Evolutionary conservation across 192 early-diverging fungal genomes (phyloP).

Genomic region (Chytriomyces sp.): DNA sequence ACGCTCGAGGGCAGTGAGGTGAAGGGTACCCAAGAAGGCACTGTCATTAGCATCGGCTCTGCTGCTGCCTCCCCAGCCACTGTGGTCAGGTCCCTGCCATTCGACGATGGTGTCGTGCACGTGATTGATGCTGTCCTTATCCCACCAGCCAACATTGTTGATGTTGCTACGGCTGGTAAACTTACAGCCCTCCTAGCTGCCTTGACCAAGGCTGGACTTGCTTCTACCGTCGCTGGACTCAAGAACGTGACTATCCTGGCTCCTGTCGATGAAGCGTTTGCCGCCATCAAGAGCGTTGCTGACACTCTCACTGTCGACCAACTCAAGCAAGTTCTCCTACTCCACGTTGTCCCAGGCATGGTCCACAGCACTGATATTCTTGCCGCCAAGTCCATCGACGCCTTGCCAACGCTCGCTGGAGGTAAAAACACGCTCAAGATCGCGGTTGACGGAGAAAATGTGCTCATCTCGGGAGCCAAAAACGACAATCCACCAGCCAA

Average conservation of each 20-base stretch:
- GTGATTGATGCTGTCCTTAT: slow-evolving; percentile 50
- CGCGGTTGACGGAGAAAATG: slow-evolving; percentile 25
- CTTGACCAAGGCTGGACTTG: slow-evolving; percentile 28
- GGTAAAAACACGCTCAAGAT: slow-evolving; percentile 18
- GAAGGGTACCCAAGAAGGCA: not conserved
- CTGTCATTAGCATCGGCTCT: not conserved
- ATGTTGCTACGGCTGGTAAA: slow-evolving; percentile 22
- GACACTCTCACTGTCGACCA: slow-evolving; percentile 36
- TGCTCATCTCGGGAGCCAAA: slow-evolving; percentile 42
- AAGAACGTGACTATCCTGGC: slow-evolving; percentile 52
- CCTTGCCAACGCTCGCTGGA: not conserved
- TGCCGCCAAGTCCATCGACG: not conserved
- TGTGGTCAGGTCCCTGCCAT: slow-evolving; percentile 41
- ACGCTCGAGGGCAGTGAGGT: slow-evolving; percentile 27
- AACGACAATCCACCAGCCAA: slow-evolving; percentile 43
- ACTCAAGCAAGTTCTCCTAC: slow-evolving; percentile 36
- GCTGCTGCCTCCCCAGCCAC: slow-evolving; percentile 22
- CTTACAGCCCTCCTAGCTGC: slow-evolving; percentile 37
- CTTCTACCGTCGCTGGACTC: slow-evolving; percentile 35
- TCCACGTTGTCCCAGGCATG: slow-evolving; percentile 48
- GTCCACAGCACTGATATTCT: slow-evolving; percentile 22
- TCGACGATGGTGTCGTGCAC: slow-evolving; percentile 54
- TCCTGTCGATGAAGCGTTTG: slow-evolving; percentile 39
- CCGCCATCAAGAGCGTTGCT: slow-evolving; percentile 34
- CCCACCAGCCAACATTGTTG: slow-evolving; percentile 44